phyloP scores from a whole-genome alignment of 495 filamentous ascomycete genomes.

The Chaetomidium leptoderma region DNA sequence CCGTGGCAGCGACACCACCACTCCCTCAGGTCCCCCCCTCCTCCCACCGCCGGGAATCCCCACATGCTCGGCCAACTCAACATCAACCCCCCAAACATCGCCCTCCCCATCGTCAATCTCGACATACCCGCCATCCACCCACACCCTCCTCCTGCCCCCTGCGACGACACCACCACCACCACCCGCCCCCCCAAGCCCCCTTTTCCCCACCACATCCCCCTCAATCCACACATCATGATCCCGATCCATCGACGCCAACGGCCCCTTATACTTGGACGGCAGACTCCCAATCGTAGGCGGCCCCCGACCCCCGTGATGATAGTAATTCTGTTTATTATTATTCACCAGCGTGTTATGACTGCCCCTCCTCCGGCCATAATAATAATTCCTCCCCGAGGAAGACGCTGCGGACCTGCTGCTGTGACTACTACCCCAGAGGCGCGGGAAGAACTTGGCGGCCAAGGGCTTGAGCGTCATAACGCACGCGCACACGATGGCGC shows the following conservation, averaged over 20 bases:
- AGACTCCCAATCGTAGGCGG: slow-evolving; percentile 29
- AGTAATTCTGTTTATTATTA: too few species aligned
- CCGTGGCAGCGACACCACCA: background rate
- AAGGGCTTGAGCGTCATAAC: slow-evolving; percentile 36
- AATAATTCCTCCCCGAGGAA: too few species aligned
- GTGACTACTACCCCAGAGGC: slow-evolving; percentile 16
- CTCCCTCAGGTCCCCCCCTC: background rate
- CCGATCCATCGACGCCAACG: slow-evolving; percentile 4
- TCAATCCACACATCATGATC: slow-evolving; percentile 12
- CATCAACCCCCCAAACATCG: slow-evolving; percentile 16
- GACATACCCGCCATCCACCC: slow-evolving; percentile 19
- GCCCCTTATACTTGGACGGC: slow-evolving; percentile 14
- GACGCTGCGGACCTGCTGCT: background rate
- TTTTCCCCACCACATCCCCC: too few species aligned
- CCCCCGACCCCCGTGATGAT: background rate
- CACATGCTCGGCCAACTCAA: slow-evolving; percentile 22
- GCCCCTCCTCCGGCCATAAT: background rate
- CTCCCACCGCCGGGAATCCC: too few species aligned
- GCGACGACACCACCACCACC: background rate
- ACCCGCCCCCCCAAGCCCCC: slow-evolving; percentile 4
- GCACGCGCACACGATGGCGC: slow-evolving; percentile 42
- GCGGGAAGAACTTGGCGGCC: slow-evolving; percentile 31
- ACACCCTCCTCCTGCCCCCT: background rate
- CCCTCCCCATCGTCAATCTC: slow-evolving; percentile 24
- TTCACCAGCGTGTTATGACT: background rate